Conservation (phyloP, 2,329 filamentous ascomycete species). For the Apiospora marii region DNA sequence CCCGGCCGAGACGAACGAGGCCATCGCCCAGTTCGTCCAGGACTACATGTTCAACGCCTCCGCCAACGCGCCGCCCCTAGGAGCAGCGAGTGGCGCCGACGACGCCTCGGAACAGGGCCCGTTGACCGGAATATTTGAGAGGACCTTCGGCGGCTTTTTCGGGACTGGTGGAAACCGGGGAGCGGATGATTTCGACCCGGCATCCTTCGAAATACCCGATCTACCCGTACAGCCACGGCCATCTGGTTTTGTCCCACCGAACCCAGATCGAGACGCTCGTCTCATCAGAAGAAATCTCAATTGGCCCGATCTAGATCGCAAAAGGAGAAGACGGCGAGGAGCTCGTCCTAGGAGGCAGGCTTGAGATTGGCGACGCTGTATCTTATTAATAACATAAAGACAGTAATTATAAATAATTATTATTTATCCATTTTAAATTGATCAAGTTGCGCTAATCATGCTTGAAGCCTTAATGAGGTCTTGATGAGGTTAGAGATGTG, state of each 20-base stretch:
- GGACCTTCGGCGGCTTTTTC: not conserved
- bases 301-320: not conserved
- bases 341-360: not conserved
- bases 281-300: not conserved
- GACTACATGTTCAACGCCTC: not conserved
- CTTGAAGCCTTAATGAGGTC: no score
- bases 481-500: no score
- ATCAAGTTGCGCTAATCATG: no score
- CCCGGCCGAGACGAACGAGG: not conserved
- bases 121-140: not conserved
- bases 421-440: no score
- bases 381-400: not conserved
- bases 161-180: not conserved
- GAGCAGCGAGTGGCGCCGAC: not conserved
- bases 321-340: not conserved
- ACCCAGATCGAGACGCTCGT: not conserved
- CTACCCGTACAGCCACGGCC: not conserved
- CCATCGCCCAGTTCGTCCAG: not conserved
- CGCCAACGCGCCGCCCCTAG: not conserved
- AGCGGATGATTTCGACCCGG: not conserved
- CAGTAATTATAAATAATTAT: no score
- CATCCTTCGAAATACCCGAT: constrained; percentile 7
- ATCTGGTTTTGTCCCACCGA: not conserved
- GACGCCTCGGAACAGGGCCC: not conserved
- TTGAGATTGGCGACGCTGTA: not conserved